A percentile compares a stretch with the other conserved stretches of the same genome.
Conservation (phyloP, 148 eudicot genomes). For the Rhododendron henanense region DNA sequence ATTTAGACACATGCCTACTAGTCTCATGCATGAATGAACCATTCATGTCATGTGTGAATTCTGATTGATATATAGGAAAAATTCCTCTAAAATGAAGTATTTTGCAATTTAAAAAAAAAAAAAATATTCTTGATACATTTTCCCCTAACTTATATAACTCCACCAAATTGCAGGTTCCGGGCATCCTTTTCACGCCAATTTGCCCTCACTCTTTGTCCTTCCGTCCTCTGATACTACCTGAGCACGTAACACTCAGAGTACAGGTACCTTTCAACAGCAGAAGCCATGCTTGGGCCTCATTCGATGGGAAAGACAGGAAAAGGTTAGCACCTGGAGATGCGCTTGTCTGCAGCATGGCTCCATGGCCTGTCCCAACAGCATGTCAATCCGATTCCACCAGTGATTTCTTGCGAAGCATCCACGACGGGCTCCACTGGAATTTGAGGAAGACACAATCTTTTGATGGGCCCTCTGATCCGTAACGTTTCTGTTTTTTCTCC, state of each 20-base stretch:
- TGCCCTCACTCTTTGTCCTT: slow-evolving; percentile 81
- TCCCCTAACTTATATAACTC: background rate
- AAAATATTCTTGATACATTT: background rate
- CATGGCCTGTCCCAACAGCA: slow-evolving; percentile 96
- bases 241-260: slow-evolving; percentile 59
- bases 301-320: slow-evolving; percentile 69
- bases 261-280: slow-evolving; percentile 76
- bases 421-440: slow-evolving; percentile 94
- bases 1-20: background rate
- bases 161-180: slow-evolving; percentile 63
- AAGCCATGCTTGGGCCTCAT: slow-evolving; percentile 73
- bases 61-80: background rate
- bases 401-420: slow-evolving; percentile 87
- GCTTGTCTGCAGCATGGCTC: slow-evolving; percentile 90
- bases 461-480: slow-evolving; percentile 66
- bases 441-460: slow-evolving; percentile 78
- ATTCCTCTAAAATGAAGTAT: background rate
- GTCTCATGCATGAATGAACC: background rate
- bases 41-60: background rate
- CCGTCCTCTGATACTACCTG: slow-evolving; percentile 72
- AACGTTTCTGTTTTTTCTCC: background rate
- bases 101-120: background rate
- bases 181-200: slow-evolving; percentile 73
- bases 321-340: slow-evolving; percentile 69
- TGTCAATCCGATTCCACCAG: slow-evolving; percentile 76